Conservation (phyloP, 352 stramenopile genomes). For the Pythium brachiatum region DNA sequence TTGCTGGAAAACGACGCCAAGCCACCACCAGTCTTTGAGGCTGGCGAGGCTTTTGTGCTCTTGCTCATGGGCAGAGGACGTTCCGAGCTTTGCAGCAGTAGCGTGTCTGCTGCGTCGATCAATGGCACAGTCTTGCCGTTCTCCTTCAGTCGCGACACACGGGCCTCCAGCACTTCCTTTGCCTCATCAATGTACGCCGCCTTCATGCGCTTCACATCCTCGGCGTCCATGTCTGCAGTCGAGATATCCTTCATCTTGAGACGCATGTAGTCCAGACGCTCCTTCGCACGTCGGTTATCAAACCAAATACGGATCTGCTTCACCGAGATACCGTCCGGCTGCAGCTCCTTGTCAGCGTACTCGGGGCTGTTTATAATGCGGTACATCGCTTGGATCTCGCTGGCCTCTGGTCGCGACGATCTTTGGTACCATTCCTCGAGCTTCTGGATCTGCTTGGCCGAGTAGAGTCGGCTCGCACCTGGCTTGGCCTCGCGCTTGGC, state of each 20-base stretch:
- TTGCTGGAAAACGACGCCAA: constrained; percentile 4
- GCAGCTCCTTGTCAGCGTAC: constrained; percentile 79
- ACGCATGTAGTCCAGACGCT: constrained; percentile 86
- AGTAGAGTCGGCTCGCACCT: constrained; percentile 80
- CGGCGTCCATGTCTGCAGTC: constrained; percentile 76
- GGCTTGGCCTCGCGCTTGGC: constrained; percentile 59
- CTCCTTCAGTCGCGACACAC: constrained; percentile 76
- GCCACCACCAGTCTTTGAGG: constrained; percentile 25
- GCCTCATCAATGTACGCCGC: constrained; percentile 86
- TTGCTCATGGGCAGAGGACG: constrained; percentile 38
- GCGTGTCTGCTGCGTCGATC: constrained; percentile 77
- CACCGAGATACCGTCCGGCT: constrained; percentile 82
- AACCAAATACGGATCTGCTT: constrained; percentile 90
- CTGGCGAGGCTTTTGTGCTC: constrained; percentile 32
- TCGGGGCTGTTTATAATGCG: constrained; percentile 85
- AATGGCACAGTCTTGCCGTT: constrained; percentile 69
- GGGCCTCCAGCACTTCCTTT: constrained; percentile 83
- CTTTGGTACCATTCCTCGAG: constrained; percentile 89
- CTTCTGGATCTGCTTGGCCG: constrained; percentile 85
- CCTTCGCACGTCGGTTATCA: constrained; percentile 83
- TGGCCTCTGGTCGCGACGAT: constrained; percentile 73
- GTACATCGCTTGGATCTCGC: constrained; percentile 89
- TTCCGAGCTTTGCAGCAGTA: constrained; percentile 55
- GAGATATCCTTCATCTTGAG: constrained; percentile 89
- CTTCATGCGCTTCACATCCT: constrained; percentile 87